Conservation (phyloP, 805 yeast species). For the Yarrowia sp. region DNA sequence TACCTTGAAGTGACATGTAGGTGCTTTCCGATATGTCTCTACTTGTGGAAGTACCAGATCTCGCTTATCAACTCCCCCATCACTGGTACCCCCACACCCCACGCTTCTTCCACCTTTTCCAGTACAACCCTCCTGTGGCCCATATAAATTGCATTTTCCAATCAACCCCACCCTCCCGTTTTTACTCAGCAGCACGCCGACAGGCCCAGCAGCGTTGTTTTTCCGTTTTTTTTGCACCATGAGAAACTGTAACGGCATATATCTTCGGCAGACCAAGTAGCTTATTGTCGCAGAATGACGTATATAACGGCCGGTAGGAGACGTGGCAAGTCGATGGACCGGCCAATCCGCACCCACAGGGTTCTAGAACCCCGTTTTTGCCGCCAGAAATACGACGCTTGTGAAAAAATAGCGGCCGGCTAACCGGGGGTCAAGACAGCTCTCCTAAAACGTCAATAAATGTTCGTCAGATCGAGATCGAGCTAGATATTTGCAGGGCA, state of each 20-base stretch:
- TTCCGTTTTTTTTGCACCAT: background rate
- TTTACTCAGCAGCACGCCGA: too few species aligned
- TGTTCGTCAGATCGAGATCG: constrained; percentile 19
- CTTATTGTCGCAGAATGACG: background rate
- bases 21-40: too few species aligned
- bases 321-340: background rate
- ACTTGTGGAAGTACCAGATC: too few species aligned
- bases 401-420: background rate
- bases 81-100: too few species aligned
- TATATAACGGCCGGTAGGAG: background rate
- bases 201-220: too few species aligned
- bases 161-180: background rate
- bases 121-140: too few species aligned
- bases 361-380: background rate
- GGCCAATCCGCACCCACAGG: background rate
- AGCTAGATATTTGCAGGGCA: background rate
- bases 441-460: background rate
- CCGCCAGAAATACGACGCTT: background rate
- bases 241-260: constrained; percentile 24
- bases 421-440: too few species aligned
- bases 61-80: too few species aligned
- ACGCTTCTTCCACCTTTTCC: too few species aligned
- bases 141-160: background rate
- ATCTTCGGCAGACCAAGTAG: background rate
- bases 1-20: too few species aligned